phyloP scores from a whole-genome alignment of 1,284 basidiomycete genomes.

The Ustilago crameri region DNA sequence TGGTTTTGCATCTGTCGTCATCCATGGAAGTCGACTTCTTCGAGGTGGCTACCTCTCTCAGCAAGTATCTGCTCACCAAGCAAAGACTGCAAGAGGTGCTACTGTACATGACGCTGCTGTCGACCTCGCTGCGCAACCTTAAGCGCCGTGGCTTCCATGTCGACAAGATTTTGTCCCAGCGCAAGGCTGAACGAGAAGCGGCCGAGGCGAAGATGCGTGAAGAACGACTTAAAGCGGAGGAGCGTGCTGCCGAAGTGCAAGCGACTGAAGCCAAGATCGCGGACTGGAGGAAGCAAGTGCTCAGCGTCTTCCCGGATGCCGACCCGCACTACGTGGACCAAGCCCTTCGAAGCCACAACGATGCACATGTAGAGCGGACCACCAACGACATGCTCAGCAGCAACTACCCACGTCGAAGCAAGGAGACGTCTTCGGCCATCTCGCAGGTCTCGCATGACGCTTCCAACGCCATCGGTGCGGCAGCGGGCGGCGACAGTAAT shows the following conservation, averaged over 20 bases:
- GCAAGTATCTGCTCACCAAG: constrained; percentile 59
- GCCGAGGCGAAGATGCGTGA: constrained; percentile 69
- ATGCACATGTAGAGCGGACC: constrained; percentile 64
- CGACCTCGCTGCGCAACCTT: constrained; percentile 84
- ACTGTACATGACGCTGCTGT: constrained; percentile 90
- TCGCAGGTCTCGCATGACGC: constrained; percentile 15
- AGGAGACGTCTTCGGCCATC: constrained; percentile 23
- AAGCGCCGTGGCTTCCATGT: constrained; percentile 82
- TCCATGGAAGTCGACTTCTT: constrained; percentile 87
- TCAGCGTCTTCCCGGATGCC: constrained; percentile 67
- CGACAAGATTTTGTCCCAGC: constrained; percentile 87
- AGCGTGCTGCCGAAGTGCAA: constrained; percentile 54
- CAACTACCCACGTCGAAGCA: constrained; percentile 53
- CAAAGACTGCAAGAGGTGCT: constrained; percentile 70
- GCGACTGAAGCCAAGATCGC: constrained; percentile 32
- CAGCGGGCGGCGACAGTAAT: constrained; percentile 6
- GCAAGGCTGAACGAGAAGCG: constrained; percentile 78
- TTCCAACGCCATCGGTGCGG: constrained; percentile 3
- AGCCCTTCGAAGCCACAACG: constrained; percentile 56
- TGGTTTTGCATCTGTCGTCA: constrained; percentile 81
- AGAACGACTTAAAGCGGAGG: constrained; percentile 56
- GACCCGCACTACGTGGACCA: constrained; percentile 59
- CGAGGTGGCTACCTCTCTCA: constrained; percentile 71
- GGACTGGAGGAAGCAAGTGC: constrained; percentile 55
- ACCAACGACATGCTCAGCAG: constrained; percentile 60